These are phyloP conservation scores for Waltergamsia citrina DNA, from an alignment of 2,329 filamentous ascomycete genomes.

Conservation along the genomic window DNA sequence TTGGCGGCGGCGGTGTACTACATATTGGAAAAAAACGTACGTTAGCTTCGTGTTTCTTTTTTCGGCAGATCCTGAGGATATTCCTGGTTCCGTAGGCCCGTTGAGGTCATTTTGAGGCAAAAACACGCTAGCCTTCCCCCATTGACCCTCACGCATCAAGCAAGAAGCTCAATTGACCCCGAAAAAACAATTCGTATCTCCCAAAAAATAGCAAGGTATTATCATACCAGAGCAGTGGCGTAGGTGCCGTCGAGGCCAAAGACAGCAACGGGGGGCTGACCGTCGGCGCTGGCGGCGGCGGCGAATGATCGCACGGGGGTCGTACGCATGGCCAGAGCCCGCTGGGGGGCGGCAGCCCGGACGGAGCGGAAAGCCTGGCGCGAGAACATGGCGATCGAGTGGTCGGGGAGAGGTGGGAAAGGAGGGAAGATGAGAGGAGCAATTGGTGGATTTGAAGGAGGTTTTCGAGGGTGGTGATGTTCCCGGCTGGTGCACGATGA, in stretches of 20 bases:
- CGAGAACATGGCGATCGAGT: constrained; percentile 45
- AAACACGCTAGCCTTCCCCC: not conserved
- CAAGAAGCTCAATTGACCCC: no score
- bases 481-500: constrained; percentile 8
- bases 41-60: constrained; percentile 1
- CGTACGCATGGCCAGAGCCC: constrained; percentile 28
- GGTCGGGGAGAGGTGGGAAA: constrained; percentile 9
- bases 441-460: constrained; percentile 1
- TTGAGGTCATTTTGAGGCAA: not conserved
- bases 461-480: constrained; percentile 10
- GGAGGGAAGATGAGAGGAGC: no score
- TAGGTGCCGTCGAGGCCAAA: constrained; percentile 98
- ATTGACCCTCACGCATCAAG: not conserved
- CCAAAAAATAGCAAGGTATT: no score
- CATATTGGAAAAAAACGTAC: constrained; percentile 3
- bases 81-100: constrained; percentile 1
- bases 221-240: constrained; percentile 89
- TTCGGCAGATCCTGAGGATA: not conserved
- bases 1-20: constrained; percentile 97
- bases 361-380: constrained; percentile 49
- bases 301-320: constrained; percentile 72
- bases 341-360: constrained; percentile 51
- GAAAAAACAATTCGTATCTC: no score
- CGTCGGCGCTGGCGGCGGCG: constrained; percentile 66
- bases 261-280: constrained; percentile 80